Evolutionary conservation across 2,329 filamentous ascomycete species (phyloP).

Genomic region (Helicocarpus griseus): DNA sequence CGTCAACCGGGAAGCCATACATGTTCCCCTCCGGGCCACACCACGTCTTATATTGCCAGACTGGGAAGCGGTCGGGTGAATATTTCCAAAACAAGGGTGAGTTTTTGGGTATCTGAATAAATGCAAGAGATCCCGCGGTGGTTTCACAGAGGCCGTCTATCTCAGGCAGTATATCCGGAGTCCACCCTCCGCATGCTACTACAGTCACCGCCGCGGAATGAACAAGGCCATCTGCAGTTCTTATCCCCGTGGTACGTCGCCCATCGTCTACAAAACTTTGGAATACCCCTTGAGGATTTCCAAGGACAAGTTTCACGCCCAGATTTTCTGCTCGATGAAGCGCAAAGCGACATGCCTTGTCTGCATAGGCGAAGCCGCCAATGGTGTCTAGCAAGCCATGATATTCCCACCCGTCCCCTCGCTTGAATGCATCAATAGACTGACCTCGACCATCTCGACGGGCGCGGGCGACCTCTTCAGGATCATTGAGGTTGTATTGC

Average conservation of each 20-base stretch:
- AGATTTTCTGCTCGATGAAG: slow-evolving; percentile 33
- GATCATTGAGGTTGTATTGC: slow-evolving; percentile 27
- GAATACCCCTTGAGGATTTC: slow-evolving; percentile 21
- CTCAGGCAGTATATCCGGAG: slow-evolving; percentile 32
- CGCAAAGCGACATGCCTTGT: slow-evolving; percentile 39
- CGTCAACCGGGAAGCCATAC: slow-evolving; percentile 40
- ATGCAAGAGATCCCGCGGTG: slow-evolving; percentile 38
- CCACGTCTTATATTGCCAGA: slow-evolving; percentile 32
- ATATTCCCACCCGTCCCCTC: slow-evolving; percentile 12
- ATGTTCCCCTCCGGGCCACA: slow-evolving; percentile 33
- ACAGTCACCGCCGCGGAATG: slow-evolving; percentile 28
- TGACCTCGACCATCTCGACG: slow-evolving; percentile 19
- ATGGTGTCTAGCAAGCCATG: slow-evolving; percentile 38
- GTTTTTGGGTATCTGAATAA: slow-evolving; percentile 34
- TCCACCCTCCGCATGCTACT: slow-evolving; percentile 38
- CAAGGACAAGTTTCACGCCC: slow-evolving; percentile 37
- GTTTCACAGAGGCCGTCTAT: slow-evolving; percentile 38
- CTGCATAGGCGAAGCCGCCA: slow-evolving; percentile 38
- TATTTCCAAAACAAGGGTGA: slow-evolving; percentile 32
- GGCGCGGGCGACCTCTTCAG: slow-evolving; percentile 20
- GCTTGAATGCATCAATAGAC: slow-evolving; percentile 30
- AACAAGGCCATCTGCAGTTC: slow-evolving; percentile 27
- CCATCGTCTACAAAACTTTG: slow-evolving; percentile 16
- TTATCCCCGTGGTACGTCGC: slow-evolving; percentile 23
- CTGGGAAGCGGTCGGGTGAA: slow-evolving; percentile 37